These are phyloP conservation scores for Pleurotus platypus DNA, from an alignment of 768 basidiomycete genomes.

Conservation along the genomic window DNA sequence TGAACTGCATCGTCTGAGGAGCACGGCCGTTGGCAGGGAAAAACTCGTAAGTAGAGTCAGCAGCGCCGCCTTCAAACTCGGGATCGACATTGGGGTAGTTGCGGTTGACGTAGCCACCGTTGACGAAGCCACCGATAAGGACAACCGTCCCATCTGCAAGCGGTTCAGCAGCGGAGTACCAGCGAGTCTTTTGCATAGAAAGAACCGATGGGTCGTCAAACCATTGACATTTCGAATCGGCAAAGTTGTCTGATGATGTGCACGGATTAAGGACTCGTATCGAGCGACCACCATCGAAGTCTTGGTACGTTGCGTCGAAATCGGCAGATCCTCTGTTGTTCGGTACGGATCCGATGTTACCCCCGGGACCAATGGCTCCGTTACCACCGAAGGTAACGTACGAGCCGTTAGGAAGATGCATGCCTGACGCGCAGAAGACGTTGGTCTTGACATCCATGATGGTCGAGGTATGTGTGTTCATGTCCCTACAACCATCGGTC, in stretches of 20 bases:
- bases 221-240: conserved; percentile 59
- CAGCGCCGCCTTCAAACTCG: conserved; percentile 57
- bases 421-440: conserved; percentile 80
- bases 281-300: conserved; percentile 77
- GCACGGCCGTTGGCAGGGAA: conserved; percentile 56
- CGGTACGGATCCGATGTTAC: conserved; percentile 48
- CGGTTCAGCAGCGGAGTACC: conserved; percentile 78
- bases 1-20: conserved; percentile 59
- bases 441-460: conserved; percentile 75
- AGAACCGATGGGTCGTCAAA: conserved; percentile 63
- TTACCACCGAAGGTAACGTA: conserved; percentile 78
- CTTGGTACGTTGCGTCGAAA: conserved; percentile 68
- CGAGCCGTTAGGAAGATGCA: conserved; percentile 79
- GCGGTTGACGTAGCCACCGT: conserved; percentile 77
- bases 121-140: conserved; percentile 78
- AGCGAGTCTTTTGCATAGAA: conserved; percentile 64
- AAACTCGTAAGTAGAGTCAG: conserved; percentile 83
- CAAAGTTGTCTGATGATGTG: conserved; percentile 40
- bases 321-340: conserved; percentile 43
- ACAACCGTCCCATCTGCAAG: conserved; percentile 75
- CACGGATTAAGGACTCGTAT: conserved; percentile 87
- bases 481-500: conserved; percentile 42
- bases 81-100: conserved; percentile 73
- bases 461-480: conserved; percentile 49
- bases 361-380: conserved; percentile 68